Evolutionary conservation across 1,284 basidiomycete genomes (phyloP).

Genomic region (Athelia psychrophila): DNA sequence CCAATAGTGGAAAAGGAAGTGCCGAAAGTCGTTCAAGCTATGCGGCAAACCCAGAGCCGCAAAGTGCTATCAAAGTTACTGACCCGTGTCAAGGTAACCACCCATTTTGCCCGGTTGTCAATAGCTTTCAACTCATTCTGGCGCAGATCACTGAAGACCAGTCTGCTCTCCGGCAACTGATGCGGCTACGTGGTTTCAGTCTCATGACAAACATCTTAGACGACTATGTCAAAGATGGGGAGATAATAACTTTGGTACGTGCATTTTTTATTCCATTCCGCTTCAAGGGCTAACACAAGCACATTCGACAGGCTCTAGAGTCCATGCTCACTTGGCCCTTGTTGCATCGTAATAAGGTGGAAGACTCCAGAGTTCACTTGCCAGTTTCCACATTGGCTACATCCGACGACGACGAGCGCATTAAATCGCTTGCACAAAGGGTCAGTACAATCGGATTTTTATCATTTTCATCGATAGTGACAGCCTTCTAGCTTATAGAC

Average conservation of each 20-base stretch:
- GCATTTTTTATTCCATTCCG: slow-evolving; percentile 11
- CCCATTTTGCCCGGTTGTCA: neutral
- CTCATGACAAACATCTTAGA: slow-evolving; percentile 88
- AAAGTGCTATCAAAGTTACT: slow-evolving; percentile 85
- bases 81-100: slow-evolving; percentile 76
- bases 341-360: slow-evolving; percentile 89
- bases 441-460: too few relatives aligned
- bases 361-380: slow-evolving; percentile 78
- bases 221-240: slow-evolving; percentile 73
- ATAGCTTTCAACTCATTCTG: slow-evolving; percentile 1
- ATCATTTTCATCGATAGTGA: too few relatives aligned
- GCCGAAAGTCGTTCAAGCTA: slow-evolving; percentile 88
- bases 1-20: slow-evolving; percentile 80
- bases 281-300: too few relatives aligned
- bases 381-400: slow-evolving; percentile 58
- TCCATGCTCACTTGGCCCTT: slow-evolving; percentile 83
- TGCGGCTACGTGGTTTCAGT: slow-evolving; percentile 93
- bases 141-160: slow-evolving; percentile 84
- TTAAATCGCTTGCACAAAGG: slow-evolving; percentile 57
- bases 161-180: slow-evolving; percentile 78
- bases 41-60: slow-evolving; percentile 86
- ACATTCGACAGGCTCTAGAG: slow-evolving; percentile 68
- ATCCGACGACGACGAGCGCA: slow-evolving; percentile 49
- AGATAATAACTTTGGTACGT: slow-evolving; percentile 70
- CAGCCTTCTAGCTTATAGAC: slow-evolving; percentile 70